Base-by-base conservation (phyloP, 2,329 filamentous ascomycete species). In the Claviceps sp. region DNA sequence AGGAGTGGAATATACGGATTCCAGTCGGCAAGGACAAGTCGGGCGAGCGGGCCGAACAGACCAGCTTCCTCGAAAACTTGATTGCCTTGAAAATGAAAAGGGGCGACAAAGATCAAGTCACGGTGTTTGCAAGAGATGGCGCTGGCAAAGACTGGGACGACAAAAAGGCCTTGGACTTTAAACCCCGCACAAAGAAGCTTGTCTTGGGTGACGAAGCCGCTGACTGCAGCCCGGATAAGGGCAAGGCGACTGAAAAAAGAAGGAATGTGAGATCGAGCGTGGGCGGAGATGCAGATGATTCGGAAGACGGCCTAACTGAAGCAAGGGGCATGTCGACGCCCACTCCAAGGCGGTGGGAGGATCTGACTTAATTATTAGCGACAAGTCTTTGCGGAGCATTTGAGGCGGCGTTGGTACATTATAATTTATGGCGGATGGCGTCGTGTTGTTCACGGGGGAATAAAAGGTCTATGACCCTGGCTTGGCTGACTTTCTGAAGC, bases 71-170 rank as follows among this genome's bases (percentile, higher is more conserved):
- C 1, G 78, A 85, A 58, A 78, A 78, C 30, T 61, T 89, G 24
- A 84, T 83, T 57, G 73, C 75, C 13, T 65, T 84, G 50, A 89
- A 89, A 65, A 74, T 73, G 48, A 73, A 73, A 30, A 80, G 74
- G 58, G 82, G 82, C 7, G 82, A 88, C 64, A 72, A 65, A 17
- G 85, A 88, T 61, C 68, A 77, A 16, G 81, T 87, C 26, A 85
- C 82, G 0, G 73, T 83, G 4, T 75, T 78, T 61, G 75, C 77
- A 5, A 62, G 66, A 26, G 70, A 73, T 41, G 71, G 70, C 37
- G 61, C 64, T 26, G 70, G 68, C 34, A 68, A 71, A 48, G 59
- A 67, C 45, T 70, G 69, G 56, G 62, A 70, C 43, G 71, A 74
- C 55, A 68, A 66, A 47, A 59, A 65, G 47, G 68, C 70, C 38